Evolutionary conservation across 352 stramenopile species (phyloP), one percentile per base, ranked within the genome.

Genomic region (Pythium aquatile): DNA sequence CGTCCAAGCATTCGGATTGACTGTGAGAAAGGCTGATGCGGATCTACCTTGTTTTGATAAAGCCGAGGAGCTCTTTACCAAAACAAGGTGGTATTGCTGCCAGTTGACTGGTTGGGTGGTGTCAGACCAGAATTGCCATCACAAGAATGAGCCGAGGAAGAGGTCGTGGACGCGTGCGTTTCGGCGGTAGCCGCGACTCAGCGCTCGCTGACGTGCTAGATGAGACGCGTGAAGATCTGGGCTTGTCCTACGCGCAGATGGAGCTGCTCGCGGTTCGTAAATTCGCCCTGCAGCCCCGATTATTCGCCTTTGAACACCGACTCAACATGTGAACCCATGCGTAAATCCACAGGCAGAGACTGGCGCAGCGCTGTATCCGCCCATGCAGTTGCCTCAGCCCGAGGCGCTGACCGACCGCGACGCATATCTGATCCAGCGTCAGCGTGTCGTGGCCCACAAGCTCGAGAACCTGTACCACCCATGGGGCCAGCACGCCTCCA

Each of bases 181-280:
- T 90, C 60, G 81, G 81, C 60, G 79, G 81, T n/a, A 90, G 81
- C 62, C 74, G 77, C 58, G 79, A 90, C 64, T 83, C 81, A 37
- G 74, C 75, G 76, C 72, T 88, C n/a, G 69, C 76, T 1, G 79
- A 90, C 49, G 73, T 90, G 39, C 78, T 90, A 57, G 81, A 90
- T 52, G 79, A 90, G 65, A 90, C 79, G 47, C 81, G 81, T 44
- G 81, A 90, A 61, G 81, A 90, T 47, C 66, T 90, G 17, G 81
- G 81, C 0, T 78, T 90, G 40, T 87, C 79, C 24, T 72, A 90
- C 56, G 72, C 72, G 26, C 81, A 90, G 68, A 90, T 90, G 81
- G 81, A 90, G 65, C 60, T 77, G 65, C 68, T 90, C 13, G 73
- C 87, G 44, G 81, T 90, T 63, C 20, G 74, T 69, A 9, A 16